Percentiles rank a stretch among this genome's conserved stretches.
These are phyloP conservation scores for Puccinia brachypodii DNA, from an alignment of 1,284 basidiomycete genomes.

Conservation along the genomic window DNA sequence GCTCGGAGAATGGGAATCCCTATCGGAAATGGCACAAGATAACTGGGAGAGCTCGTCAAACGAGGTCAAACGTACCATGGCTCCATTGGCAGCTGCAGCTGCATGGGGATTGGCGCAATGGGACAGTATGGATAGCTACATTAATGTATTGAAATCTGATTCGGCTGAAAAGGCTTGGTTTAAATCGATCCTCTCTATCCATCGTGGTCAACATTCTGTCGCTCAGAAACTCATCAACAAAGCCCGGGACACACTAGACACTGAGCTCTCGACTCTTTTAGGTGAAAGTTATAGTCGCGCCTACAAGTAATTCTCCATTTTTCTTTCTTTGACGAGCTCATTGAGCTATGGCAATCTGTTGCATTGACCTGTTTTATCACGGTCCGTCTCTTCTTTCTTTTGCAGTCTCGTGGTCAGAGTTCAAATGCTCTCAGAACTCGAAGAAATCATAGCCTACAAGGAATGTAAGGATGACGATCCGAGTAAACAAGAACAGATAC, in stretches of 20 bases:
- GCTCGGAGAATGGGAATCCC: slow-evolving; percentile 93
- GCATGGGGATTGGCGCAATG: slow-evolving; percentile 96
- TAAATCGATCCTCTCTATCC: slow-evolving; percentile 89
- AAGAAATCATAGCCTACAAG: slow-evolving; percentile 97
- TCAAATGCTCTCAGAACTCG: slow-evolving; percentile 97
- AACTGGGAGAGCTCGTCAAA: slow-evolving; percentile 76
- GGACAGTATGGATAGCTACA: slow-evolving; percentile 98
- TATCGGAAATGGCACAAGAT: slow-evolving; percentile 82
- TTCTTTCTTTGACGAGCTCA: background rate
- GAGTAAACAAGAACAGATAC: slow-evolving; percentile 76
- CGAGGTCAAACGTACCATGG: slow-evolving; percentile 86
- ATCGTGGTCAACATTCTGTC: slow-evolving; percentile 91
- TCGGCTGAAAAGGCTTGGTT: slow-evolving; percentile 95
- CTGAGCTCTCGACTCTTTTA: slow-evolving; percentile 85
- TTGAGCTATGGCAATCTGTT: background rate
- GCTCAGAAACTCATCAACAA: slow-evolving; percentile 87
- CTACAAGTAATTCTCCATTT: slow-evolving; percentile 70
- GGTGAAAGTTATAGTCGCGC: slow-evolving; percentile 95
- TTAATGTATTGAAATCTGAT: slow-evolving; percentile 87
- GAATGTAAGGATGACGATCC: slow-evolving; percentile 82
- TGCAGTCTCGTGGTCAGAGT: slow-evolving; percentile 88
- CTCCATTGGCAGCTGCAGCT: slow-evolving; percentile 93
- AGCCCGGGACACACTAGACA: slow-evolving; percentile 90
- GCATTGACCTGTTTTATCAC: background rate
- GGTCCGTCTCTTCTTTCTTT: background rate